Evolutionary conservation across 2,329 filamentous ascomycete species (phyloP), one percentile per base, ranked within the genome.

Genomic region (Grosmannia clavigera): DNA sequence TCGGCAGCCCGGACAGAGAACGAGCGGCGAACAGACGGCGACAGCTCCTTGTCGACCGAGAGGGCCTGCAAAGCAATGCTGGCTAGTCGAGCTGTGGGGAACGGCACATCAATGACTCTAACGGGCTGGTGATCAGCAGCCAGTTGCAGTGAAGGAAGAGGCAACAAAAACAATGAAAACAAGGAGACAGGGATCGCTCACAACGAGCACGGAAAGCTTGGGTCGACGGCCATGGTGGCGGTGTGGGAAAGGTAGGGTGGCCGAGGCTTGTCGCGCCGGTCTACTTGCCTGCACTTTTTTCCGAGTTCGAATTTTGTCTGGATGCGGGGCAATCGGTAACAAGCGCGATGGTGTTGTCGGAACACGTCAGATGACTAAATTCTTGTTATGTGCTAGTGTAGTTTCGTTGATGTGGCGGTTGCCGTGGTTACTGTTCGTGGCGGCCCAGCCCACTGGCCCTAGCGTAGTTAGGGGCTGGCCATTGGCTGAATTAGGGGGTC

Each of bases 11-110:
- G 55, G 33, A 75, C 73, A 50, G 79, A 77, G 65, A 96, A 86
- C 1, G 80, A 77, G 61, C 92, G 85, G 54, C 79, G 81, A 60
- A 97, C 92, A 12, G 94, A 81, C 16, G 88, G 83, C 1, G 92
- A 97, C 57, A 97, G 81, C 71, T 99, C 94, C 63, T 85, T 81
- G 74, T 99, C 94, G 66, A 97, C 92, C 61, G 85, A 78, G 52
- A 97, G 80, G 48, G 90, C 83, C 66, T 82, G 81, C 43, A 89
- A 80, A 52, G 92, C 91, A 55, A 87, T 84, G 55, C 79, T 80
- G 58, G 92, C 91, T 55, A 96, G 84, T 63, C 89, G 86, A 43
- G 84, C 72, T 50, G 85, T 88, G 25, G 92, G 92, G 70, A 97
- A 87, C 53, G 94, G 92, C 61, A 94, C 80, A 67, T 85, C 79